Conservation (phyloP, 2,329 filamentous ascomycete species). For the Sporothrix pallida region DNA sequence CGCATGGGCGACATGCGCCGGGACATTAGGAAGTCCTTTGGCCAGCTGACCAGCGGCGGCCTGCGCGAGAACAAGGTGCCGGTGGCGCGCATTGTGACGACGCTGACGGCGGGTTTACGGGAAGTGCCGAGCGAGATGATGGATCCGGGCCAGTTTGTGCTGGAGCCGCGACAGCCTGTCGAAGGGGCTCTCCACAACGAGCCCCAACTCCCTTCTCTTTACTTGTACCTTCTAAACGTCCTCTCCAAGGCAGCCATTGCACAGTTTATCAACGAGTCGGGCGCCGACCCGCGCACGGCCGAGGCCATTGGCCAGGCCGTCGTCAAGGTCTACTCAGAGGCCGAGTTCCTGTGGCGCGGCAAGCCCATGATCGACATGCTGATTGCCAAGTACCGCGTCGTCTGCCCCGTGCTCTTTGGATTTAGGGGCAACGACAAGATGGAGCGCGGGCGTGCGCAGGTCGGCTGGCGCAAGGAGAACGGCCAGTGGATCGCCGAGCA, state of each 20-base stretch:
- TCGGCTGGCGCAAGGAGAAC: conserved; percentile 74
- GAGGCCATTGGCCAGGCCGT: conserved; percentile 75
- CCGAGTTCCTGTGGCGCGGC: conserved; percentile 68
- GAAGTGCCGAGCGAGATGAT: conserved; percentile 56
- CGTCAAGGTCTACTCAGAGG: conserved; percentile 70
- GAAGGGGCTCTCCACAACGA: conserved; percentile 53
- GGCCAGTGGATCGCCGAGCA: conserved; percentile 69
- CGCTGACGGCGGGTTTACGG: conserved; percentile 58
- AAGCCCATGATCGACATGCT: conserved; percentile 74
- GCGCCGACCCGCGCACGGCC: conserved; percentile 64
- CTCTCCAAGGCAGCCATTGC: conserved; percentile 71
- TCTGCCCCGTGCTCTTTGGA: conserved; percentile 86
- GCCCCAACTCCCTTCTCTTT: conserved; percentile 59
- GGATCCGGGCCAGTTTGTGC: conserved; percentile 60
- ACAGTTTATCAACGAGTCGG: conserved; percentile 68
- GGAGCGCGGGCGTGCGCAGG: conserved; percentile 65
- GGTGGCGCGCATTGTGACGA: conserved; percentile 56
- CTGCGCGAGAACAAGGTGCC: conserved; percentile 50
- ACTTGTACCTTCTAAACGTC: conserved; percentile 75
- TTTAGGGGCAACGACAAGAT: conserved; percentile 77
- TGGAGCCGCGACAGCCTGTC: conserved; percentile 48
- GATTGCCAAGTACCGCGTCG: conserved; percentile 79
- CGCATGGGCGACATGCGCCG: conserved; percentile 74
- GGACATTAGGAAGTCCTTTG: conserved; percentile 72
- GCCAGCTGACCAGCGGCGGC: conserved; percentile 69